phyloP scores from a whole-genome alignment of 805 yeast genomes.

The Candida golubevii region DNA sequence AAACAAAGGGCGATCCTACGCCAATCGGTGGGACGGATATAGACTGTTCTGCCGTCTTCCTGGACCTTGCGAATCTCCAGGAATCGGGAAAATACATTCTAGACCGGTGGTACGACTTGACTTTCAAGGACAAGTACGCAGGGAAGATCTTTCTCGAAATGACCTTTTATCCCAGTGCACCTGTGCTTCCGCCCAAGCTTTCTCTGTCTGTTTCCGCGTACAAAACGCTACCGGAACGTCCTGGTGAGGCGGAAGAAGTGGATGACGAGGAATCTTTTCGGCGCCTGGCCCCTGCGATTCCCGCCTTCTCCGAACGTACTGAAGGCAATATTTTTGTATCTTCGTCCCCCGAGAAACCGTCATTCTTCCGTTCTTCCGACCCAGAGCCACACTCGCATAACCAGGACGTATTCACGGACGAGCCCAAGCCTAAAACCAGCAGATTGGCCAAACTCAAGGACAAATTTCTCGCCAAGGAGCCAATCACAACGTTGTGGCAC shows the following conservation, averaged over 20 bases:
- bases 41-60: conserved; percentile 69
- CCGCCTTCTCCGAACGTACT: not conserved
- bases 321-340: conserved; percentile 13
- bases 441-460: conserved; percentile 30
- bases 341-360: conserved; percentile 2
- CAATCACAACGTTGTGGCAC: conserved; percentile 26
- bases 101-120: conserved; percentile 79
- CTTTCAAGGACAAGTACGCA: conserved; percentile 67
- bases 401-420: conserved; percentile 12
- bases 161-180: conserved; percentile 75
- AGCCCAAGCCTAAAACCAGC: conserved; percentile 20
- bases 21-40: conserved; percentile 79
- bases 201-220: conserved; percentile 1
- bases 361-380: conserved; percentile 10
- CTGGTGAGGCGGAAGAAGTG: conserved; percentile 2
- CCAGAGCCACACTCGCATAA: conserved; percentile 5
- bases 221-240: conserved; percentile 13
- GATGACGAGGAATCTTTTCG: conserved; percentile 7
- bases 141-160: conserved; percentile 88
- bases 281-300: conserved; percentile 11
- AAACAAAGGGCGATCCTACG: conserved; percentile 79
- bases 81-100: conserved; percentile 63
- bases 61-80: conserved; percentile 39
- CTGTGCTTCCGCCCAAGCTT: conserved; percentile 39
- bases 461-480: conserved; percentile 33